Evolutionary conservation across 192 early-diverging fungal species (phyloP), one percentile per base, ranked within the genome.

Genomic region (Mortierella hygrophila): DNA sequence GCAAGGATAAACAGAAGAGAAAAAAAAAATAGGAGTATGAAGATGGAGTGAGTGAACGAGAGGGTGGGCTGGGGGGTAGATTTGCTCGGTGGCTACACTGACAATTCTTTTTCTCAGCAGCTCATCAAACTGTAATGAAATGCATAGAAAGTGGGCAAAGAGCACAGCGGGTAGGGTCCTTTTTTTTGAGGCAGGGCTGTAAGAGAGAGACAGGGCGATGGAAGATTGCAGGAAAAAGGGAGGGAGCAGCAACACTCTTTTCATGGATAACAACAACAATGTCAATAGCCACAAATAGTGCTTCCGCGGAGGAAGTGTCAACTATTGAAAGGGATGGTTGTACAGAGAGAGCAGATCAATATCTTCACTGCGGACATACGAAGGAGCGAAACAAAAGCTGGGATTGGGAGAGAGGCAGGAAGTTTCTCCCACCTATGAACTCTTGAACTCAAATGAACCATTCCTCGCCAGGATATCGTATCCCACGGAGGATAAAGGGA

Each of bases 291-390:
- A 52, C 49, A 52, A 20, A 20, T 16, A 15, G 60, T 26, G 60
- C 9, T 65, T 65, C 60, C 29, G 60, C 60, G 60, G 29, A 65
- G 60, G 60, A 65, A 65, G 6, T n/a, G 55, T 6, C 44, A 15
- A 46, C 44, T 32, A 32, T 29, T 35, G 26, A 26, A 65, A 1
- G n/a, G 0, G 60, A 15, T 15, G 60, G 60, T 32, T 26, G 60
- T 32, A 65, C 60, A 35, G 60, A 65, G n/a, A 65, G 60, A 65
- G 60, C 60, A 65, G 60, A 65, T 65, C 60, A 32, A 32, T 65
- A 29, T 13, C 11, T 29, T 32, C 11, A 9, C 4, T 26, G n/a
- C 60, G 15, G 26, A 65, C 11, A 60, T n/a, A n/a, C 11, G 6
- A 29, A 35, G 29, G 60, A 15, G 13, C 9, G 15, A 3, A 65